Evolutionary conservation across 257 asterid species (phyloP).

Genomic region (Solanum lignicaule): DNA sequence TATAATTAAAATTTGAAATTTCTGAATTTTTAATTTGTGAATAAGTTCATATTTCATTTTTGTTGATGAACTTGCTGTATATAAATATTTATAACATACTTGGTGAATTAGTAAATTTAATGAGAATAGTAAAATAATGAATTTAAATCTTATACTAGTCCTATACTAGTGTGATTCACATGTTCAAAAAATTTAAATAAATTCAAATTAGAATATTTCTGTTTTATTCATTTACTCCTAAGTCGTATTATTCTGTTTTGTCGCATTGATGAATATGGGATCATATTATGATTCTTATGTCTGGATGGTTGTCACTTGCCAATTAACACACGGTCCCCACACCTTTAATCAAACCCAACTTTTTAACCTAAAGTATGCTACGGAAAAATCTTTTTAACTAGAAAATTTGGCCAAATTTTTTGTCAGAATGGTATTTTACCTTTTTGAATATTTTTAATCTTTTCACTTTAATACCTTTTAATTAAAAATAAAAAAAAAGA

Average conservation of each 20-base stretch:
- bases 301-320: background rate
- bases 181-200: background rate
- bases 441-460: too few species aligned
- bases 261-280: background rate
- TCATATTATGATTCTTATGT: background rate
- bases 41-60: too few species aligned
- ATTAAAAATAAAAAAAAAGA: too few species aligned
- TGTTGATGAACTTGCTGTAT: too few species aligned
- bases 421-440: too few species aligned
- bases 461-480: too few species aligned
- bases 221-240: background rate
- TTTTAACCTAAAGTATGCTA: background rate
- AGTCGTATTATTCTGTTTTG: background rate
- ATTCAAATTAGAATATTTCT: background rate
- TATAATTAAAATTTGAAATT: background rate
- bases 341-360: background rate
- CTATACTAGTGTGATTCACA: background rate
- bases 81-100: too few species aligned
- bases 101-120: background rate
- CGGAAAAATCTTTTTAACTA: too few species aligned
- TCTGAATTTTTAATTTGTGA: background rate
- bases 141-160: too few species aligned
- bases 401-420: too few species aligned
- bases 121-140: too few species aligned
- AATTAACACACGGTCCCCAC: background rate